phyloP scores from a whole-genome alignment of 1,284 basidiomycete genomes.

The Boletus smithii region DNA sequence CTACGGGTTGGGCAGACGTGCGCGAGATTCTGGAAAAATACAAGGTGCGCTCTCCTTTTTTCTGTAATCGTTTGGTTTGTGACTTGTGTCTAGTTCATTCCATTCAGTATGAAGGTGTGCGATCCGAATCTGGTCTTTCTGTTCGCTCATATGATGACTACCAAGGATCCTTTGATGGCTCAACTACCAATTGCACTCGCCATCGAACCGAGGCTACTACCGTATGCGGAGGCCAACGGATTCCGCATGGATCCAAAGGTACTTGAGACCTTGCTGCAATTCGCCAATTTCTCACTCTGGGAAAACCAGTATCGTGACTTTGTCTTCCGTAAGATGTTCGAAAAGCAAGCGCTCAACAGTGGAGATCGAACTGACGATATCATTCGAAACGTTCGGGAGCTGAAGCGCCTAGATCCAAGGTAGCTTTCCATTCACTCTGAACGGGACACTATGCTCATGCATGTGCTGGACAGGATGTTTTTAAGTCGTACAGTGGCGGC shows the following conservation, averaged over 20 bases:
- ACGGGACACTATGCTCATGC: constrained; percentile 11
- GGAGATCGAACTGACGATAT: constrained; percentile 60
- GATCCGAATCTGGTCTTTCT: constrained; percentile 5
- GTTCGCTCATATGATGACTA: constrained; percentile 10
- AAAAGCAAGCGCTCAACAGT: constrained; percentile 49
- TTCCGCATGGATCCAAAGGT: constrained; percentile 74
- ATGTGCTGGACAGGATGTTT: constrained; percentile 57
- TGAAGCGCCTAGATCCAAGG: constrained; percentile 64
- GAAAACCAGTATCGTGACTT: constrained; percentile 66
- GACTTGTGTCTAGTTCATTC: constrained; percentile 56
- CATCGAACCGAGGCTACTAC: constrained; percentile 69
- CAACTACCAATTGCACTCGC: constrained; percentile 72
- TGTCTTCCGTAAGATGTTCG: constrained; percentile 78
- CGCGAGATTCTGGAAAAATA: constrained; percentile 65
- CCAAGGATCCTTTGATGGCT: constrained; percentile 69
- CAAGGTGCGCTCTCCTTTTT: constrained; percentile 44
- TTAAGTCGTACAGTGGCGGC: constrained; percentile 73
- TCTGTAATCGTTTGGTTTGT: constrained; percentile 13
- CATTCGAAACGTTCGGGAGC: constrained; percentile 60
- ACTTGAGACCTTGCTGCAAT: constrained; percentile 11
- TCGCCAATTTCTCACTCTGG: constrained; percentile 15
- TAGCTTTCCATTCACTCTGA: constrained; percentile 26
- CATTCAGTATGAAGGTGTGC: constrained; percentile 64
- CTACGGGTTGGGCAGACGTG: constrained; percentile 58
- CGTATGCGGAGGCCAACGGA: constrained; percentile 65